A percentile compares a stretch with the other conserved stretches of the same genome.
Conservation (phyloP, 345 rosid species). For the Acer campestre region DNA sequence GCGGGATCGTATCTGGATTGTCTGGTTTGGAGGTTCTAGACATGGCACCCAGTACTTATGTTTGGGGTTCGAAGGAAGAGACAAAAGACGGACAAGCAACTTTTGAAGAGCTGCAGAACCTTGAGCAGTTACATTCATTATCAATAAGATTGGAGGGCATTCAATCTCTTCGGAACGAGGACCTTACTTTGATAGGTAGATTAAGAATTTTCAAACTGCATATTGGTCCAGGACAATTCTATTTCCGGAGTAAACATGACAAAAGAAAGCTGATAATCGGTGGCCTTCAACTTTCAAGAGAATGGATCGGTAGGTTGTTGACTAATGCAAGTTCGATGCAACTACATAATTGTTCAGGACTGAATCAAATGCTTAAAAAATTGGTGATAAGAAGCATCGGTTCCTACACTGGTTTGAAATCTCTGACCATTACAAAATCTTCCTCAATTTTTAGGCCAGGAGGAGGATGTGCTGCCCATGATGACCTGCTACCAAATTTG, state of each 20-base stretch:
- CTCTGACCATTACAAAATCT: conserved; percentile 23
- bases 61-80: conserved; percentile 25
- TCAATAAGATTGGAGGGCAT: conserved; percentile 26
- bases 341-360: conserved; percentile 25
- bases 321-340: conserved; percentile 26
- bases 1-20: conserved; percentile 31
- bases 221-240: no score
- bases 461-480: no score
- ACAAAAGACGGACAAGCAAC: conserved; percentile 28
- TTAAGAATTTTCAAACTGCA: not conserved
- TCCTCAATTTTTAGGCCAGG: not conserved
- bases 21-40: conserved; percentile 41
- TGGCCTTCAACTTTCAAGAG: not conserved
- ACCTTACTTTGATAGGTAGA: conserved; percentile 22
- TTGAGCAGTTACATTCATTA: conserved; percentile 21
- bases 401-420: conserved; percentile 16
- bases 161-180: conserved; percentile 25
- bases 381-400: conserved; percentile 24
- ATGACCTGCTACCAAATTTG: no score
- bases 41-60: conserved; percentile 43
- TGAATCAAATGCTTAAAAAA: conserved; percentile 29
- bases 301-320: conserved; percentile 23
- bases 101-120: conserved; percentile 27
- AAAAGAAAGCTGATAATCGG: conserved; percentile 19
- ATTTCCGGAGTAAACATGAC: no score